Conservation (phyloP, 2,329 filamentous ascomycete species). For the Venturia aucupariae region DNA sequence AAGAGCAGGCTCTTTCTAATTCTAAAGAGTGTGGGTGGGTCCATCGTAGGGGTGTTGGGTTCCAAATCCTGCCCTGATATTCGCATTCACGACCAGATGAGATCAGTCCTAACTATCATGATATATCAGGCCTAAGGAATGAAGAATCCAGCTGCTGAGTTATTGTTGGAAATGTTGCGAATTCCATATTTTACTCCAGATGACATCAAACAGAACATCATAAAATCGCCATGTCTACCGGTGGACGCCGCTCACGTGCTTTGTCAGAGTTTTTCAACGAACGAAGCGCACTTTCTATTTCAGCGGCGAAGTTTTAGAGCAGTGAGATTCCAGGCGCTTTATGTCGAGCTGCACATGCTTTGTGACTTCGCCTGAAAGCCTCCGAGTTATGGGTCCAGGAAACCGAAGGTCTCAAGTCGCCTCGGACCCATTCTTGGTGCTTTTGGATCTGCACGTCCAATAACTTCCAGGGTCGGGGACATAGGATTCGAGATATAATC, state of each 20-base stretch:
- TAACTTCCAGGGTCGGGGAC: neutral
- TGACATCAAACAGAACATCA: too few relatives aligned
- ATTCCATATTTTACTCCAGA: too few relatives aligned
- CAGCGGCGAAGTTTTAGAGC: neutral
- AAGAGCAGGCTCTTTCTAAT: neutral
- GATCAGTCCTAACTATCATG: neutral
- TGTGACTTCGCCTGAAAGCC: too few relatives aligned
- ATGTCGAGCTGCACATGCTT: neutral
- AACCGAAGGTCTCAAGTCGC: neutral
- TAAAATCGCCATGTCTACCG: too few relatives aligned
- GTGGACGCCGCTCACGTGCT: too few relatives aligned
- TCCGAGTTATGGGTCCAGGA: neutral
- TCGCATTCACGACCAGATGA: neutral
- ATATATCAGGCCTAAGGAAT: neutral
- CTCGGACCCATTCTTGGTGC: neutral
- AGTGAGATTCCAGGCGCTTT: neutral
- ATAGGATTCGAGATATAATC: too few relatives aligned
- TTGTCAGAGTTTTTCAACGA: neutral
- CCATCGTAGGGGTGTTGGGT: neutral
- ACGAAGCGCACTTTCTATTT: neutral
- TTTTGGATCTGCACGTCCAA: neutral
- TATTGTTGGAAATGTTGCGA: too few relatives aligned
- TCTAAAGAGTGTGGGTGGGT: neutral
- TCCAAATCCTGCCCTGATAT: neutral
- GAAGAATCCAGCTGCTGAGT: neutral